phyloP scores from a whole-genome alignment of 1,284 basidiomycete species.

The Rugosomyces carneus region DNA sequence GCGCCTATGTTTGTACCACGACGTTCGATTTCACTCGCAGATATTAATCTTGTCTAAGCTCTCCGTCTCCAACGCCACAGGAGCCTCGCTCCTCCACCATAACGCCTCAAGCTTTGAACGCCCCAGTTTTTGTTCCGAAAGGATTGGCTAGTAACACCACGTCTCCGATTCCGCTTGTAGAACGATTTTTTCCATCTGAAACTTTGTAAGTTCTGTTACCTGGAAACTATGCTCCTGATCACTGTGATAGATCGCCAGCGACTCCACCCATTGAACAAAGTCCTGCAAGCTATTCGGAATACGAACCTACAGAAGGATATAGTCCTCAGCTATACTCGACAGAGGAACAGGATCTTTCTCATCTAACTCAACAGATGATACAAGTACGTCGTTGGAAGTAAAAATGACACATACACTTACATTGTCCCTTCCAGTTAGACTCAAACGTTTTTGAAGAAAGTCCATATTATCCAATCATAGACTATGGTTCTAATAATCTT shows the following conservation, averaged over 20 bases:
- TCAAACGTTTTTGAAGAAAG: conserved; percentile 31
- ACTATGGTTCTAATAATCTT: conserved; percentile 32
- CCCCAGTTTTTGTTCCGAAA: conserved; percentile 85
- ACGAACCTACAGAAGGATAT: conserved; percentile 17
- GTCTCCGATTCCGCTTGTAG: conserved; percentile 21
- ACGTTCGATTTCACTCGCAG: background rate
- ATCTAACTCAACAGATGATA: conserved; percentile 30
- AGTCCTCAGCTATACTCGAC: conserved; percentile 32
- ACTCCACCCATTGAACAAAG: conserved; percentile 10
- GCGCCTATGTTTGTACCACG: conserved; percentile 21
- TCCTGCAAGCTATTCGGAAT: conserved; percentile 16
- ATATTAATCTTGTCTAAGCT: background rate
- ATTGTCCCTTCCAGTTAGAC: conserved; percentile 21
- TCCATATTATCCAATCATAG: conserved; percentile 24
- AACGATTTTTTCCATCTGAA: conserved; percentile 17
- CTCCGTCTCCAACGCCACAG: conserved; percentile 8
- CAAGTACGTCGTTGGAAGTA: conserved; percentile 19
- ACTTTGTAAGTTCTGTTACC: conserved; percentile 11
- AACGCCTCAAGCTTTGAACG: conserved; percentile 53
- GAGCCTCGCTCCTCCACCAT: conserved; percentile 16
- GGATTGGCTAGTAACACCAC: conserved; percentile 22
- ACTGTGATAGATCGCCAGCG: conserved; percentile 11
- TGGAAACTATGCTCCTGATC: background rate
- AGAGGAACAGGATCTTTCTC: conserved; percentile 32
- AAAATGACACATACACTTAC: background rate